Conservation (phyloP, 163 green algal species). For the Trebouxia gelatinosa region DNA sequence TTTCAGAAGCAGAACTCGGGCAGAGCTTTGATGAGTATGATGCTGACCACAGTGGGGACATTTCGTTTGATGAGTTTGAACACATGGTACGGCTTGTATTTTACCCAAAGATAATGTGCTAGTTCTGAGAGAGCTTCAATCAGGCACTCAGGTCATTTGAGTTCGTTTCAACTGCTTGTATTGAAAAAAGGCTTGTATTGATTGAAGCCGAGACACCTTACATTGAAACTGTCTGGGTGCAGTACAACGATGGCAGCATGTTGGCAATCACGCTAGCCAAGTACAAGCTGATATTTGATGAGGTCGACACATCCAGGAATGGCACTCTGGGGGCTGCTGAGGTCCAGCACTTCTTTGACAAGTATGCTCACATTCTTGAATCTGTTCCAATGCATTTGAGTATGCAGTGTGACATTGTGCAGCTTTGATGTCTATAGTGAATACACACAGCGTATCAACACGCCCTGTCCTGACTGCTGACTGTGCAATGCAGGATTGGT, state of each 20-base stretch:
- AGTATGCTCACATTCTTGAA: too few species aligned
- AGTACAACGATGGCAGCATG: conserved; percentile 26
- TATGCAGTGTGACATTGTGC: too few species aligned
- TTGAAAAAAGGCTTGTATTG: conserved; percentile 48
- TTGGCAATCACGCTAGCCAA: conserved; percentile 49
- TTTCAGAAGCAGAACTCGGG: conserved; percentile 31
- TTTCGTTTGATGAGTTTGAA: conserved; percentile 35
- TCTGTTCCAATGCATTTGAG: too few species aligned
- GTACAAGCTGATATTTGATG: conserved; percentile 52
- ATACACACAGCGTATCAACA: too few species aligned
- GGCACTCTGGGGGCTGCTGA: conserved; percentile 45
- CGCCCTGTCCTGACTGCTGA: too few species aligned
- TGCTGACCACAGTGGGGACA: conserved; percentile 32
- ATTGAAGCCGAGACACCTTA: conserved; percentile 7
- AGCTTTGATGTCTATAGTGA: too few species aligned
- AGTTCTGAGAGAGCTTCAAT: too few species aligned
- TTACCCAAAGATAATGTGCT: too few species aligned
- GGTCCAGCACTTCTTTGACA: conserved; percentile 38
- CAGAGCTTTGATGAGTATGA: conserved; percentile 26
- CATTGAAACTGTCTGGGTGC: neutral
- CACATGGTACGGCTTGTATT: conserved; percentile 49
- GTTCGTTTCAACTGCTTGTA: too few species aligned
- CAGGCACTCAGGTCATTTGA: too few species aligned
- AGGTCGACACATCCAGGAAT: conserved; percentile 48
- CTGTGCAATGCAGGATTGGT: conserved; percentile 19